Percentiles rank a stretch among this genome's conserved stretches.
phyloP scores from a whole-genome alignment of 768 basidiomycete genomes.

The Psilocybe azurescens region DNA sequence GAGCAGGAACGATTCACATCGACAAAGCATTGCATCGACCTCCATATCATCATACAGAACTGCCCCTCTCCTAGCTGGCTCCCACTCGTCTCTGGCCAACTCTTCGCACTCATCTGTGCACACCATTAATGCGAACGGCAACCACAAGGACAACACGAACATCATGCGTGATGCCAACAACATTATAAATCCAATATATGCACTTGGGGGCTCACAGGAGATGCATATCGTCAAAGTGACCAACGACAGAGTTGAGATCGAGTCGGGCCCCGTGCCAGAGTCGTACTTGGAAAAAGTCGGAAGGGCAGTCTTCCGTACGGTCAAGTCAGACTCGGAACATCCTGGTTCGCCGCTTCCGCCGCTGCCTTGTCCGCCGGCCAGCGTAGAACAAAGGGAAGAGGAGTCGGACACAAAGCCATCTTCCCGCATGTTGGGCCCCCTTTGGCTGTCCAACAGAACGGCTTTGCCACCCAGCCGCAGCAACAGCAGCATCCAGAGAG shows the following conservation, averaged over 20 bases:
- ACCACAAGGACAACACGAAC: background rate
- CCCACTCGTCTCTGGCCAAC: constrained; percentile 22
- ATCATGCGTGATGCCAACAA: background rate
- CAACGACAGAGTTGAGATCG: constrained; percentile 48
- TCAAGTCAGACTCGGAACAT: constrained; percentile 25
- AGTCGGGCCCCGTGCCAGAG: constrained; percentile 39
- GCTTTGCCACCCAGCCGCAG: background rate
- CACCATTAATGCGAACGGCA: constrained; percentile 26
- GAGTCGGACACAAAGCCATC: constrained; percentile 9
- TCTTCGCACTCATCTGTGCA: constrained; percentile 41
- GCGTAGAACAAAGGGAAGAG: constrained; percentile 34
- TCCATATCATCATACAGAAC: constrained; percentile 35
- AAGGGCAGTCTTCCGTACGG: constrained; percentile 33
- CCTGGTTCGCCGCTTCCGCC: constrained; percentile 41
- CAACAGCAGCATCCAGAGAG: constrained; percentile 4
- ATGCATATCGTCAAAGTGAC: constrained; percentile 61
- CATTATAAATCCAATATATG: constrained; percentile 28
- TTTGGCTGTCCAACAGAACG: background rate
- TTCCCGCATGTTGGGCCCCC: constrained; percentile 19
- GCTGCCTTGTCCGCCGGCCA: constrained; percentile 51
- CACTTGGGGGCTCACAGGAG: constrained; percentile 42
- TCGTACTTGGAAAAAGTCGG: constrained; percentile 40
- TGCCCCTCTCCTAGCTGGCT: constrained; percentile 29
- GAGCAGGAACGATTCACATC: constrained; percentile 17
- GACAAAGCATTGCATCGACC: constrained; percentile 30